These are phyloP conservation scores for Pseudomicrostroma phylloplanum DNA, from an alignment of 1,284 basidiomycete genomes.

Conservation along the genomic window DNA sequence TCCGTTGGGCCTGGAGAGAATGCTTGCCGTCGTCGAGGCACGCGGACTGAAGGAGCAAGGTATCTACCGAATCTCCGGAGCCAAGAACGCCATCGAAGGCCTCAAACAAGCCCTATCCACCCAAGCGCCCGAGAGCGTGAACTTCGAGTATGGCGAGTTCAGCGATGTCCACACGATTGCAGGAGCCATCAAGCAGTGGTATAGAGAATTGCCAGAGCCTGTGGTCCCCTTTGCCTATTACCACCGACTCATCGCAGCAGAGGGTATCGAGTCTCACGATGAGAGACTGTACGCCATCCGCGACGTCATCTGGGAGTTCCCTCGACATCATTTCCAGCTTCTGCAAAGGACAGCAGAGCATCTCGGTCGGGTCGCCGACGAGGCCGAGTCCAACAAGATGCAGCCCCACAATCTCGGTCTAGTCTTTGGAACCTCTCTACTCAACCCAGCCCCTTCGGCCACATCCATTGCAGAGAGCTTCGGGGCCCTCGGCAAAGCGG, in stretches of 20 bases:
- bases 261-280: conserved; percentile 36
- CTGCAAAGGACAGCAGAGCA: conserved; percentile 42
- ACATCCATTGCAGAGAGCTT: conserved; percentile 33
- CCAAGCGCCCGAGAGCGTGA: conserved; percentile 31
- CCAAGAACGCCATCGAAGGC: conserved; percentile 38
- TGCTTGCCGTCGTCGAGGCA: conserved; percentile 46
- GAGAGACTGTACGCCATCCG: conserved; percentile 43
- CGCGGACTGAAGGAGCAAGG: conserved; percentile 47
- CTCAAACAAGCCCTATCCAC: conserved; percentile 32
- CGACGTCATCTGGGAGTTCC: conserved; percentile 42
- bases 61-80: conserved; percentile 49
- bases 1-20: conserved; percentile 41
- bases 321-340: conserved; percentile 40
- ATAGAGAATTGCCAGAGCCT: conserved; percentile 48
- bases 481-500: conserved; percentile 44
- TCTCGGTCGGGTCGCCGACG: conserved; percentile 38
- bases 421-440: conserved; percentile 47
- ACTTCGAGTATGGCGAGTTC: conserved; percentile 34
- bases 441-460: conserved; percentile 43
- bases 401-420: conserved; percentile 47
- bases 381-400: conserved; percentile 44
- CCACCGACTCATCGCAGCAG: conserved; percentile 41
- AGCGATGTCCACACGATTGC: conserved; percentile 47
- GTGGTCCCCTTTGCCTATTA: conserved; percentile 46
- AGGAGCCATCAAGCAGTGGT: conserved; percentile 46